Evolutionary conservation across 2,329 filamentous ascomycete genomes (phyloP).

Genomic region (Leptographium flavum): DNA sequence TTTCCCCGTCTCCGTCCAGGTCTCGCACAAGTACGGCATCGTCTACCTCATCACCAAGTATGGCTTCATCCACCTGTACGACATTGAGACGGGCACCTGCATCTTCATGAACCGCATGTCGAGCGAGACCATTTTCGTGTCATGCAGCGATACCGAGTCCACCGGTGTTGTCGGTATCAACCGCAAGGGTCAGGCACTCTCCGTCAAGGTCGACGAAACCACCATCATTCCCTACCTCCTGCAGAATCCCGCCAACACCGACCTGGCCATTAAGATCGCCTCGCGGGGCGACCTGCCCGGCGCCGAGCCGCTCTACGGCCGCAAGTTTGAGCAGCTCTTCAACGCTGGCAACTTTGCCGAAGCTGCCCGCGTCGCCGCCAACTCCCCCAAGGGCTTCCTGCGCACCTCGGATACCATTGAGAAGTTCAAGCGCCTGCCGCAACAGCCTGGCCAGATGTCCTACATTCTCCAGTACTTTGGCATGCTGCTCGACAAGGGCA

Average conservation of each 20-base stretch:
- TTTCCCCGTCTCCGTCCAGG: slow-evolving; percentile 95
- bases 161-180: slow-evolving; percentile 90
- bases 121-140: slow-evolving; percentile 97
- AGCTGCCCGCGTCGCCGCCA: slow-evolving; percentile 90
- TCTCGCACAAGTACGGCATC: slow-evolving; percentile 91
- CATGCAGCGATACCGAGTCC: slow-evolving; percentile 68
- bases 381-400: slow-evolving; percentile 89
- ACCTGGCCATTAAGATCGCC: slow-evolving; percentile 90
- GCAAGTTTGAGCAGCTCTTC: slow-evolving; percentile 85
- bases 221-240: slow-evolving; percentile 89
- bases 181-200: slow-evolving; percentile 90
- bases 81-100: slow-evolving; percentile 85
- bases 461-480: slow-evolving; percentile 96
- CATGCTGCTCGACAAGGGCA: slow-evolving; percentile 89
- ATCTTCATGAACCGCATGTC: slow-evolving; percentile 99
- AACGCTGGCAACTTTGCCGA: slow-evolving; percentile 66
- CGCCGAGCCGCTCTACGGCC: slow-evolving; percentile 82
- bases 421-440: slow-evolving; percentile 77
- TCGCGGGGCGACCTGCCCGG: slow-evolving; percentile 87
- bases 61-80: slow-evolving; percentile 97
- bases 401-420: slow-evolving; percentile 92
- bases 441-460: slow-evolving; percentile 74
- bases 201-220: slow-evolving; percentile 83
- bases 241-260: slow-evolving; percentile 87
- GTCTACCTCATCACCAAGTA: slow-evolving; percentile 98